Evolutionary conservation across 148 eudicot species (phyloP), one percentile per base, ranked within the genome.

Genomic region (Diospyros kaki): DNA sequence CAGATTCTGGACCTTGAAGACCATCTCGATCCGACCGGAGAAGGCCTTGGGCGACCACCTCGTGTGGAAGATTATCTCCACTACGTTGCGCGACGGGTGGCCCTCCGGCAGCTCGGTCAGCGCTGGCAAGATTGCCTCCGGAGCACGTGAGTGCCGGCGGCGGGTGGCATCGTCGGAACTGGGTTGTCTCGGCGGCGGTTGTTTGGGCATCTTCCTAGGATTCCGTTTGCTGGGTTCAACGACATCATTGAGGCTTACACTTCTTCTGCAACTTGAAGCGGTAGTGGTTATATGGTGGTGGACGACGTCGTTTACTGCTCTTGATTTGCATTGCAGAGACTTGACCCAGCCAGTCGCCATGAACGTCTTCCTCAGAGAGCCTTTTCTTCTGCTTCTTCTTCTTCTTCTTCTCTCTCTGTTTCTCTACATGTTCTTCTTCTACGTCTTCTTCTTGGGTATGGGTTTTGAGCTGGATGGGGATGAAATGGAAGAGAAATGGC

Each of bases 301-400:
- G 48, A 87, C 87, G 75, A 95, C 97, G 77, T 92, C 98, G 79
- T 95, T 93, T 11, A 75, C 73, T 0, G 92, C 97, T 68, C 84
- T 87, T 4, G 97, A 89, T 77, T 92, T 95, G 84, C 98, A 95
- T 60, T 92, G 97, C 56, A 89, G 68, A 4, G 98, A 90, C 67
- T 92, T 95, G 7, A 92, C 81, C 98, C 98, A 95, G 55, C 86
- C 86, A 7, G 86, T 81, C 67, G 97, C 87, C 98, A 94, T 94
- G 75, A 17, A 52, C 83, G 5, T 54, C 46, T 59, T 44, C 79
- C 28, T 14, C 41, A 54, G 44, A 6, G 52, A 28, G 12, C 51
- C 15, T 68, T 51, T 7, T 65, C 61, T 9, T 15, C 28, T 41
- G 5, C 59, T 51, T 50, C 39, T 17, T 28, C 18, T 3, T 64